Base-by-base conservation (phyloP, 345 rosid genomes). In the Isatis tinctoria region DNA sequence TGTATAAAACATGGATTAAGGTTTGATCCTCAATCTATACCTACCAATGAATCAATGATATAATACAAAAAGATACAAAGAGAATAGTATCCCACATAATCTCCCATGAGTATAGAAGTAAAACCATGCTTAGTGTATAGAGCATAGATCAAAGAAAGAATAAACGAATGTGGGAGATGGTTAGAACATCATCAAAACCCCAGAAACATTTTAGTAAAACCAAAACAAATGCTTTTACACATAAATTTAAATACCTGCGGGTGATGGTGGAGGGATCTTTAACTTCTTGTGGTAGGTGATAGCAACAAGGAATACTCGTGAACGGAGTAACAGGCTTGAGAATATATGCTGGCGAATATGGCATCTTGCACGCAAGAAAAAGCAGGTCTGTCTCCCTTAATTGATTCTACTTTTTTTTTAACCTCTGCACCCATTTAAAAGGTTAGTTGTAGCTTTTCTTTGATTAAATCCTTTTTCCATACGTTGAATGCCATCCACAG, bases 291-390 rank as follows among this genome's bases (percentile, higher is more conserved):
- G 76, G 63, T 87, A 90, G 98, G 97, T 87, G 36, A 89, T 85
- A 77, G 97, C 98, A 60, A 93, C 97, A 62, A 90, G 98, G 86
- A 93, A 89, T 75, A 83, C 92, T 63, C 96, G 91, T 74, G 97
- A 88, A 41, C 84, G 96, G 22, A 93, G 87, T 58, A 93, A 89
- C 81, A 83, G 97, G 80, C 93, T 89, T 30, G 98, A 93, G 84
- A 93, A 90, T 65, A 85, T 93, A 85, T 90, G 97, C 87, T 93
- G 98, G 98, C 86, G 97, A 6, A 90, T 93, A 75, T 93, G 98
- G 97, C 95, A 93, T 85, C 95, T 93, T 54, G 93, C 96, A 60
- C 97, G 97, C 59, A 87, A 81, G 70, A 90, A 84, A 85, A 93
- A 90, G 67, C 90, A 93, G 89, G 98, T 88, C 73, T 0, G 28